These are phyloP conservation scores for Arachis hypogaea DNA, from an alignment of 306 rosid genomes.

Conservation along the genomic window DNA sequence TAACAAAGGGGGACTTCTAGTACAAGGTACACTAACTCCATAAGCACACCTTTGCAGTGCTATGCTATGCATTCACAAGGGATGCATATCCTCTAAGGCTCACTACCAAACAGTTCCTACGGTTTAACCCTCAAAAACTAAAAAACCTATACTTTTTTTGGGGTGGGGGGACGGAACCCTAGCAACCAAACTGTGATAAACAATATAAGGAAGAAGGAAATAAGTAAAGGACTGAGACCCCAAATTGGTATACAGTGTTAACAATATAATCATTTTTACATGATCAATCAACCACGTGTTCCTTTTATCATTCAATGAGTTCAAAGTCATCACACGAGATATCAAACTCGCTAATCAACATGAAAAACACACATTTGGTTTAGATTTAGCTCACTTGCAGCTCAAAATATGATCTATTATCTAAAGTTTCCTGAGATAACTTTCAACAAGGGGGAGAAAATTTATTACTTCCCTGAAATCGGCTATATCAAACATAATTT, in stretches of 20 bases:
- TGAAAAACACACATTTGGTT: neutral
- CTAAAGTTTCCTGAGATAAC: neutral
- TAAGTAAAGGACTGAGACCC: neutral
- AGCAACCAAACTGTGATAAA: neutral
- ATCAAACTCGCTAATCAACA: neutral
- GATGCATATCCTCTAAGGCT: neutral
- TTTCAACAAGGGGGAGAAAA: neutral
- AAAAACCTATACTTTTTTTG: neutral
- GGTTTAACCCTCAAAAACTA: neutral
- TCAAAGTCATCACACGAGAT: neutral
- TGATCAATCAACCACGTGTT: neutral
- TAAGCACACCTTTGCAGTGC: neutral
- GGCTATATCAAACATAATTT: neutral
- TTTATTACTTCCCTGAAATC: neutral
- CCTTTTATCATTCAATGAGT: neutral
- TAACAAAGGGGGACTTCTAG: no score
- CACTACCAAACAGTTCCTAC: neutral
- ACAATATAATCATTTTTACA: neutral
- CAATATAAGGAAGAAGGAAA: neutral
- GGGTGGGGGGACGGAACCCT: neutral
- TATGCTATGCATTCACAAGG: neutral
- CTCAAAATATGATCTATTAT: no score
- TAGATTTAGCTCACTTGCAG: no score
- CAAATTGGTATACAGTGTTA: neutral
- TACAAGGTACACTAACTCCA: neutral